Evolutionary conservation across 169 alveolate genomes (phyloP), one percentile per base, ranked within the genome.

Genomic region (Pseudocohnilembus persalinus): DNA sequence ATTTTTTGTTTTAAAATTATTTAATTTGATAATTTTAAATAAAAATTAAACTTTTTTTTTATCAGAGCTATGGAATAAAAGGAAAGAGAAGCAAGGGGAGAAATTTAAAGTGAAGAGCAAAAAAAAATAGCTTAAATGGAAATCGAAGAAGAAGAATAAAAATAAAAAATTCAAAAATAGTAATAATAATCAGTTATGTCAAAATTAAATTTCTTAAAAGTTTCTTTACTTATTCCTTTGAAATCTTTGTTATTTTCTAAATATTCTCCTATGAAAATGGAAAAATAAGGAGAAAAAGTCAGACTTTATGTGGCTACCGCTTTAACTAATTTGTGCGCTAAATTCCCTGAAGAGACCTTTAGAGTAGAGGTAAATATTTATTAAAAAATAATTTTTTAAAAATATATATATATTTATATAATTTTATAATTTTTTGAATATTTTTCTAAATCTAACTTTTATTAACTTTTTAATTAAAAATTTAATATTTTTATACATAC

Each of bases 391-490:
- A 77, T 4, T 15, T 28, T 29, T 33, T 33, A 34, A 77, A 77
- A 25, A 77, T 33, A 35, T 77, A 0, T n/a, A n/a, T n/a, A n/a
- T n/a, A 77, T 68, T 33, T 35, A 73, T 33, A 77, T 33, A 77
- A 25, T 20, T 77, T 33, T 33, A 73, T 33, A 77, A 33, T 24
- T 77, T 77, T 27, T 33, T 77, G 83, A 77, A 68, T 26, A 77
- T 77, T 20, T 68, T 29, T 33, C 31, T 77, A 0, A 29, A 33
- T 34, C 32, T 27, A 33, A 32, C 35, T 33, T 77, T 77, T 27
- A 77, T 77, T 27, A 77, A 34, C 1, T 77, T 77, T 73, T 73
- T 73, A 31, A 77, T 33, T 16, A 73, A 77, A 35, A 77, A 33
- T 15, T 77, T 77, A 27, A 33, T 34, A 77, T 29, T 77, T 0